These are phyloP conservation scores for Discostella stelligera DNA, from an alignment of 352 stramenopile genomes.

Conservation along the genomic window DNA sequence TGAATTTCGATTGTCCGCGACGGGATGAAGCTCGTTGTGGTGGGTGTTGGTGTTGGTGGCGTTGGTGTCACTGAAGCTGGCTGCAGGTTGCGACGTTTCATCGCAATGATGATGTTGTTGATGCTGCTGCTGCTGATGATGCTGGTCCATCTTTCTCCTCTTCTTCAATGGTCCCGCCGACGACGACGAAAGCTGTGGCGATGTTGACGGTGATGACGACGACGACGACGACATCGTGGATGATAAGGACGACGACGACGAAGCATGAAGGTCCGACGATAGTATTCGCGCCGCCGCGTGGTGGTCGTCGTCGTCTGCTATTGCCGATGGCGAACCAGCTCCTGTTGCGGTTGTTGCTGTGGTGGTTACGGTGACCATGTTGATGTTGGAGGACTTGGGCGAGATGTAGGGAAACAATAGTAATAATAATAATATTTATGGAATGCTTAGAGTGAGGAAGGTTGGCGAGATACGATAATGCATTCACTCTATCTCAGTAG, in stretches of 20 bases:
- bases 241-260: not conserved
- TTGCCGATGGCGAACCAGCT: too few species aligned
- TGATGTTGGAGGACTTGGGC: too few species aligned
- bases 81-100: not conserved
- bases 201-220: not conserved
- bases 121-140: not conserved
- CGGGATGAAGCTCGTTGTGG: not conserved
- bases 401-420: too few species aligned
- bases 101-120: not conserved
- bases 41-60: not conserved
- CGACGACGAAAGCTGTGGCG: not conserved
- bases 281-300: too few species aligned
- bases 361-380: too few species aligned
- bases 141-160: slow-evolving; percentile 14
- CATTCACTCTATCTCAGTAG: too few species aligned
- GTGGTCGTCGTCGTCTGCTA: too few species aligned
- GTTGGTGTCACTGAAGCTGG: not conserved
- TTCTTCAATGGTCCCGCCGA: slow-evolving; percentile 22
- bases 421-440: too few species aligned
- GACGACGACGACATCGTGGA: not conserved
- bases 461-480: too few species aligned
- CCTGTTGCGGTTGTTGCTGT: too few species aligned
- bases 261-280: not conserved
- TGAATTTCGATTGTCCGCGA: not conserved
- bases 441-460: too few species aligned